A percentile compares a stretch with the other conserved stretches of the same genome.
phyloP scores from a whole-genome alignment of 1,139 yeast genomes.

The Debaryomyces sp. region DNA sequence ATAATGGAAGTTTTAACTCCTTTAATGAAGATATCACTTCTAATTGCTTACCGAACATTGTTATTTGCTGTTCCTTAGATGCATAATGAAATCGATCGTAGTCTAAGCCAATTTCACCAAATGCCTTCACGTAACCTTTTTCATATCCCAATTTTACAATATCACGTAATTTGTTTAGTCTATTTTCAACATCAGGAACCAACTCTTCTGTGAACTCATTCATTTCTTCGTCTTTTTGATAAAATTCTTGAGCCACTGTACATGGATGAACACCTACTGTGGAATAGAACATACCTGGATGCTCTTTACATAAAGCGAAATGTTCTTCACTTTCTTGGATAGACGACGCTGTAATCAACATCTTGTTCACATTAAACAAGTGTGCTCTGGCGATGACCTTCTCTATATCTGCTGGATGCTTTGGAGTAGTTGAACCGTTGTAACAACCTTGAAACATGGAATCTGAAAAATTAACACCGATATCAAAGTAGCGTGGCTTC shows the following conservation, averaged over 20 bases:
- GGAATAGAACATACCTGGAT: conserved; percentile 47
- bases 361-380: conserved; percentile 61
- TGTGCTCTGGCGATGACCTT: conserved; percentile 70
- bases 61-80: conserved; percentile 62
- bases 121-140: conserved; percentile 63
- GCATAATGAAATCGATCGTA: conserved; percentile 86
- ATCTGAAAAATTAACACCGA: conserved; percentile 87
- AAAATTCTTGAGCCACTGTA: conserved; percentile 64
- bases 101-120: conserved; percentile 94
- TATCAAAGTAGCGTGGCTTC: conserved; percentile 51
- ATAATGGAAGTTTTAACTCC: conserved; percentile 65
- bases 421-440: conserved; percentile 55
- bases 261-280: conserved; percentile 98
- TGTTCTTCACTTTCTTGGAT: conserved; percentile 61
- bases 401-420: conserved; percentile 69
- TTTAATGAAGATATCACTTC: conserved; percentile 55
- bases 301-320: conserved; percentile 34
- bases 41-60: conserved; percentile 73
- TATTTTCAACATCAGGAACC: conserved; percentile 30
- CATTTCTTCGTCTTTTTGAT: conserved; percentile 19
- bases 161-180: conserved; percentile 49
- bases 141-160: conserved; percentile 53
- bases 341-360: conserved; percentile 84
- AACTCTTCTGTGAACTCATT: conserved; percentile 26
- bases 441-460: conserved; percentile 83